These are phyloP conservation scores for Funneliformis geosporum DNA, from an alignment of 192 early-diverging fungal species.

Conservation along the genomic window DNA sequence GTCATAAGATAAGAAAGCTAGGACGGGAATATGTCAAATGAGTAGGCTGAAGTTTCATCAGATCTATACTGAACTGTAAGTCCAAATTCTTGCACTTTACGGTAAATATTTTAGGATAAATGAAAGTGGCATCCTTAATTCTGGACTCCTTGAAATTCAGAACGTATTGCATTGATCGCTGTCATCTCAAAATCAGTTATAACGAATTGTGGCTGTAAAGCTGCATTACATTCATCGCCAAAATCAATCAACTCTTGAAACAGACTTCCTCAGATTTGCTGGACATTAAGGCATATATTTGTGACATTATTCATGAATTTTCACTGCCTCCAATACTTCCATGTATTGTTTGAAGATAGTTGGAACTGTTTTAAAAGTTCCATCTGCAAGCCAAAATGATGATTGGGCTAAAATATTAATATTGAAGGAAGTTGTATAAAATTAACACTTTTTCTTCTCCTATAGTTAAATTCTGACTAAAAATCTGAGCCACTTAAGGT, in stretches of 20 bases:
- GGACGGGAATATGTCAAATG: slow-evolving; percentile 1
- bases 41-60: slow-evolving; percentile 9
- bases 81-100: too few relatives aligned
- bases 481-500: not conserved
- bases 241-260: slow-evolving; percentile 4
- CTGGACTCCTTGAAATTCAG: too few relatives aligned
- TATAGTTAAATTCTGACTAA: not conserved
- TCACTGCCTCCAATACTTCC: not conserved
- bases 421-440: not conserved
- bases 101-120: too few relatives aligned
- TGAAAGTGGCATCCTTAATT: too few relatives aligned
- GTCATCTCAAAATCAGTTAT: too few relatives aligned
- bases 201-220: too few relatives aligned
- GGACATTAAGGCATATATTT: not conserved
- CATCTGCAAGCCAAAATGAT: slow-evolving; percentile 1
- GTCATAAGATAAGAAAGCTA: not conserved
- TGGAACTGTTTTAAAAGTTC: slow-evolving; percentile 14
- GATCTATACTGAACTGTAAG: not conserved
- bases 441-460: not conserved
- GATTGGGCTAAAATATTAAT: not conserved
- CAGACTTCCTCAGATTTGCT: slow-evolving; percentile 6
- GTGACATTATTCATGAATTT: not conserved
- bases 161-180: too few relatives aligned
- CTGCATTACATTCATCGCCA: too few relatives aligned
- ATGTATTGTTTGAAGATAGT: slow-evolving; percentile 4